Evolutionary conservation across 140 eudicot species (phyloP).

Genomic region (Cichorium intybus): DNA sequence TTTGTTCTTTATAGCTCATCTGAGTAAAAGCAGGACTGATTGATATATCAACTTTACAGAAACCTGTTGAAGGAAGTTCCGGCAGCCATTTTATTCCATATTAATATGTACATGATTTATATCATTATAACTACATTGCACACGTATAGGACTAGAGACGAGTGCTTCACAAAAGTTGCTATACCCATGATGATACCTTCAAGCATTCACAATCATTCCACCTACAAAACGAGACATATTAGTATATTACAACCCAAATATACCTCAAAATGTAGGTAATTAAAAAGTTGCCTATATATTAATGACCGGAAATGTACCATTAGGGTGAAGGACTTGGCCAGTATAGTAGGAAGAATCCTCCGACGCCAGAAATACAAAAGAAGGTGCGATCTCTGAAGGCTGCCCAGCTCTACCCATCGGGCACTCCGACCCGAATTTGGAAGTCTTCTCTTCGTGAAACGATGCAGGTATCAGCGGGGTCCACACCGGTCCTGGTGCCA

Average conservation of each 20-base stretch:
- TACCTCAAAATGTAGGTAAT: neutral
- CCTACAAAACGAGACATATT: conserved; percentile 17
- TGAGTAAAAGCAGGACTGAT: too few relatives aligned
- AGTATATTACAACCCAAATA: neutral
- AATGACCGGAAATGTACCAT: conserved; percentile 31
- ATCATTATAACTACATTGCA: neutral
- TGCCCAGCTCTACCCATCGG: conserved; percentile 66
- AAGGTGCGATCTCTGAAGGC: conserved; percentile 56
- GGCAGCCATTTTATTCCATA: neutral
- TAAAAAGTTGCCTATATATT: too few relatives aligned
- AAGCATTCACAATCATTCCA: conserved; percentile 51
- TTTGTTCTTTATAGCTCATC: too few relatives aligned
- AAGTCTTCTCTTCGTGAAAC: conserved; percentile 31
- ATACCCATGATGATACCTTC: neutral
- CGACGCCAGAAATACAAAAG: conserved; percentile 55
- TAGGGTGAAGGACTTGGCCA: conserved; percentile 72
- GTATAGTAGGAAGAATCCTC: conserved; percentile 55
- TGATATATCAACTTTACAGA: too few relatives aligned
- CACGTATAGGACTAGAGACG: neutral
- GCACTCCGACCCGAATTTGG: conserved; percentile 46
- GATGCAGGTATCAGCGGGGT: conserved; percentile 54
- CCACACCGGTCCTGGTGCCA: conserved; percentile 75
- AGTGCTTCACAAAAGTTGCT: neutral
- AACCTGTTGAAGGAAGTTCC: too few relatives aligned
- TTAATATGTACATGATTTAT: neutral